Conservation (phyloP, 2,329 filamentous ascomycete species). For the Paraphaeosphaeria minitans region DNA sequence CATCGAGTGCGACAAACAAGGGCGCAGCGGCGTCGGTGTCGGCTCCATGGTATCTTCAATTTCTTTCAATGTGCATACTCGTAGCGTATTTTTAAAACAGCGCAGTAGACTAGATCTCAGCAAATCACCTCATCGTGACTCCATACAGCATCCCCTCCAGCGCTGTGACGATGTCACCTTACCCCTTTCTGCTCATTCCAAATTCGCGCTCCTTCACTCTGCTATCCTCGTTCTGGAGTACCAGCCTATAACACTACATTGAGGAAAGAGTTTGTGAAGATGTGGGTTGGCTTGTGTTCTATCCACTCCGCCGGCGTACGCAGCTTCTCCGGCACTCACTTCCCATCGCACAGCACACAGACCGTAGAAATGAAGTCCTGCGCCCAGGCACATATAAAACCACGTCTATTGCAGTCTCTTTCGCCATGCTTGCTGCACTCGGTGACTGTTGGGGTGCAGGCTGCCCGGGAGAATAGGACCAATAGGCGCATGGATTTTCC, state of each 20-base stretch:
- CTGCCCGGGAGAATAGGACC: too few species aligned
- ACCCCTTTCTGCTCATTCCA: conserved; percentile 9
- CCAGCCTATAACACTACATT: not conserved
- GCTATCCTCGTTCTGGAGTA: conserved; percentile 25
- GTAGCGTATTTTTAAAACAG: not conserved
- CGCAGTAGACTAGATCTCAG: not conserved
- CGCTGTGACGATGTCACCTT: conserved; percentile 7
- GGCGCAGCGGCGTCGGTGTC: not conserved
- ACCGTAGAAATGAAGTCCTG: too few species aligned
- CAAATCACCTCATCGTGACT: conserved; percentile 1
- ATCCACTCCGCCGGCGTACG: too few species aligned
- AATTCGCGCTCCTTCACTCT: conserved; percentile 9
- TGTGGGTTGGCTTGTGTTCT: too few species aligned
- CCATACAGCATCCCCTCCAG: conserved; percentile 4
- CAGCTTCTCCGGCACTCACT: too few species aligned
- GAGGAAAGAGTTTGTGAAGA: too few species aligned
- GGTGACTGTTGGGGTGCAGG: too few species aligned
- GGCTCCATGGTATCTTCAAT: not conserved
- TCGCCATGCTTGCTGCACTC: too few species aligned
- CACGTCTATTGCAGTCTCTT: too few species aligned
- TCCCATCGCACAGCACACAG: too few species aligned
- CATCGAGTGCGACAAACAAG: not conserved
- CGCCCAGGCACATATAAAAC: too few species aligned
- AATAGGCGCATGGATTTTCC: too few species aligned
- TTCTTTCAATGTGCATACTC: not conserved